Conservation (phyloP, 2,329 filamentous ascomycete genomes). For the Ustilaginoidea virens region DNA sequence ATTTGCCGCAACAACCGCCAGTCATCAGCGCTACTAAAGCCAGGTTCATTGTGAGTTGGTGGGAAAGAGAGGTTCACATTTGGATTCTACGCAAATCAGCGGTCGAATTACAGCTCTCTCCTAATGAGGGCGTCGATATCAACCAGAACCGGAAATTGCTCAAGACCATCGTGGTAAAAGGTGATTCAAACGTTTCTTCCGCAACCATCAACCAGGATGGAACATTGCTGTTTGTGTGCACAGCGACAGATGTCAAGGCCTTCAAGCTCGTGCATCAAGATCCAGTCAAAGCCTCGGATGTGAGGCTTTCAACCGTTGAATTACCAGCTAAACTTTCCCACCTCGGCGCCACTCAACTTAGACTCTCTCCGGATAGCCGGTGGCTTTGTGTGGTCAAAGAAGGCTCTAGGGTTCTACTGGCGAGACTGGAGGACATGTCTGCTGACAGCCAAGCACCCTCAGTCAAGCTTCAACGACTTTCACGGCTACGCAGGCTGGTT, state of each 20-base stretch:
- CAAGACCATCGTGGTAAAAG: constrained; percentile 51
- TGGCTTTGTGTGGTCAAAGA: constrained; percentile 54
- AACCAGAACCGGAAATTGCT: constrained; percentile 48
- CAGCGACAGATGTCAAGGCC: constrained; percentile 57
- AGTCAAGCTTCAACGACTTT: constrained; percentile 29
- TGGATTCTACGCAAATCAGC: constrained; percentile 46
- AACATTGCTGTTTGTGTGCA: constrained; percentile 60
- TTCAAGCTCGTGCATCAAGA: constrained; percentile 49
- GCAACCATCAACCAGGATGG: constrained; percentile 58
- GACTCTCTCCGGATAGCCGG: constrained; percentile 52
- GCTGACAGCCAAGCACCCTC: too few species aligned
- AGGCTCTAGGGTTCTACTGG: constrained; percentile 41
- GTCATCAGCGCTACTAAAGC: constrained; percentile 57
- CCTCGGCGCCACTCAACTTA: constrained; percentile 52
- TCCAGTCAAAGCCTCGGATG: constrained; percentile 34
- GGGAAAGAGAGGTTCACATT: constrained; percentile 73
- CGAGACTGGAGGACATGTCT: too few species aligned
- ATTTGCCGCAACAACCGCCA: constrained; percentile 64
- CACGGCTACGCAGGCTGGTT: constrained; percentile 36
- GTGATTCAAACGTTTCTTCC: constrained; percentile 72
- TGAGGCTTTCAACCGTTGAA: constrained; percentile 57
- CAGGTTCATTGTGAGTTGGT: constrained; percentile 77
- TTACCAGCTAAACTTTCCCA: constrained; percentile 40
- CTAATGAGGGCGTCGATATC: constrained; percentile 23
- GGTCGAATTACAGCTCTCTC: constrained; percentile 26